Base-by-base conservation (phyloP, 768 basidiomycete genomes). In the Mycena metata region DNA sequence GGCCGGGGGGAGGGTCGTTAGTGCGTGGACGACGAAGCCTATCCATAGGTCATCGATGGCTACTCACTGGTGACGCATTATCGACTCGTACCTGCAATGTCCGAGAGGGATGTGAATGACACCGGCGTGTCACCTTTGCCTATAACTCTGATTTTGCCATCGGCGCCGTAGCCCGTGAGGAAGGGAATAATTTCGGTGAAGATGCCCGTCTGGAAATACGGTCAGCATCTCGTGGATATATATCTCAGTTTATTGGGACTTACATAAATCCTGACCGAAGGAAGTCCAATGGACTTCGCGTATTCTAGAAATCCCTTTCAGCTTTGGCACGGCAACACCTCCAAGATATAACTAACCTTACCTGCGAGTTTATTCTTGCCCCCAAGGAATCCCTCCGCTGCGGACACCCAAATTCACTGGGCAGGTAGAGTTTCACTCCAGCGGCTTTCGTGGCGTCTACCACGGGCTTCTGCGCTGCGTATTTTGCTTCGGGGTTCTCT, bases 351-450 rank as follows among this genome's bases (percentile, higher is more conserved):
- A 12, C 12, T 3, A 3, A 3, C 17, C 21, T 12, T 42, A 36
- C 81, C 72, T 24, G 76, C 79, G 57, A 80, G 60, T 43, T 73
- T 49, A 26, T 77, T 74, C 56, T 82, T 82, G n/a, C 42, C 58
- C 60, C 57, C n/a, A 16, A 70, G 51, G 73, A 62, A 23, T 66
- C 78, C 77, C 0, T 74, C 77, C 41, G 75, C n/a, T 76, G 17
- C 23, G 33, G 16, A 23, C 70, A 79, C 41, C 76, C 75, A 2
- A 72, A 83, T 58, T 82, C 82, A 17, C 76, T 78, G 16, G 81
- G 80, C n/a, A 81, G 79, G 54, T 83, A 82, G 33, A 83, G 45
- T 67, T 79, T 78, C 21, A 83, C 79, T 3, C 74, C 78, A 1
- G 80, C 82, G 45, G 71, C 71, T 60, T 79, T 79, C 42, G 82